These are phyloP conservation scores for Maudiozyma humilis DNA, from an alignment of 1,139 yeast species.

Conservation along the genomic window DNA sequence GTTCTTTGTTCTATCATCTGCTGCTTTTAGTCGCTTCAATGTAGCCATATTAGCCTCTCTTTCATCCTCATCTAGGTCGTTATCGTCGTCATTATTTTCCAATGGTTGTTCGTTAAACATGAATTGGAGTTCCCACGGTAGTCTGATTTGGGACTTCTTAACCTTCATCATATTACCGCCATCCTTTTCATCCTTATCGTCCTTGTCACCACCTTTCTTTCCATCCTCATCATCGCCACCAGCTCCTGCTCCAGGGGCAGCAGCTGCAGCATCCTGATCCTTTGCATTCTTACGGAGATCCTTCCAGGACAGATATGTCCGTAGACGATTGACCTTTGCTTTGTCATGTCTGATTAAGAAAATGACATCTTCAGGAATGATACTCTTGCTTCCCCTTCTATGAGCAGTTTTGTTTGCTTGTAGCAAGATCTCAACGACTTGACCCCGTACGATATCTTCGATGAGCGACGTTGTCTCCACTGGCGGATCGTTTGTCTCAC, in stretches of 20 bases:
- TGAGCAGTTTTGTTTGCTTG: slow-evolving; percentile 77
- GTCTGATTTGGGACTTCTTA: slow-evolving; percentile 69
- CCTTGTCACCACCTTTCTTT: slow-evolving; percentile 33
- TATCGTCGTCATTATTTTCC: slow-evolving; percentile 71
- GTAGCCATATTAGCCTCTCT: slow-evolving; percentile 87
- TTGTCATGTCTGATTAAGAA: slow-evolving; percentile 87
- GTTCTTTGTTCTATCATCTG: slow-evolving; percentile 84
- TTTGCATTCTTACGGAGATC: slow-evolving; percentile 95
- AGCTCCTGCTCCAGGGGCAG: slow-evolving; percentile 45
- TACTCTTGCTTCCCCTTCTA: slow-evolving; percentile 72
- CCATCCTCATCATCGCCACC: slow-evolving; percentile 35
- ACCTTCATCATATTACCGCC: slow-evolving; percentile 54
- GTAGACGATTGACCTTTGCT: slow-evolving; percentile 84
- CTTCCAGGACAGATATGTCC: slow-evolving; percentile 93
- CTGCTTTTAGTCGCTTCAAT: slow-evolving; percentile 76
- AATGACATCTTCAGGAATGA: slow-evolving; percentile 87
- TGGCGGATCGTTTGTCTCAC: slow-evolving; percentile 92
- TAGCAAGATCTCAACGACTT: slow-evolving; percentile 78
- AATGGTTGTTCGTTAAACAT: slow-evolving; percentile 89
- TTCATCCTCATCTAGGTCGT: slow-evolving; percentile 67
- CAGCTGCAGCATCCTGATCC: slow-evolving; percentile 82
- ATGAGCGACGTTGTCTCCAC: slow-evolving; percentile 81
- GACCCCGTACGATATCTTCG: slow-evolving; percentile 92
- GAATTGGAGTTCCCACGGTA: slow-evolving; percentile 93
- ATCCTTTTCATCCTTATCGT: slow-evolving; percentile 36